A percentile compares a stretch with the other conserved stretches of the same genome.
These are phyloP conservation scores for Zygotorulaspora danielsina DNA, from an alignment of 805 yeast genomes.

Conservation along the genomic window DNA sequence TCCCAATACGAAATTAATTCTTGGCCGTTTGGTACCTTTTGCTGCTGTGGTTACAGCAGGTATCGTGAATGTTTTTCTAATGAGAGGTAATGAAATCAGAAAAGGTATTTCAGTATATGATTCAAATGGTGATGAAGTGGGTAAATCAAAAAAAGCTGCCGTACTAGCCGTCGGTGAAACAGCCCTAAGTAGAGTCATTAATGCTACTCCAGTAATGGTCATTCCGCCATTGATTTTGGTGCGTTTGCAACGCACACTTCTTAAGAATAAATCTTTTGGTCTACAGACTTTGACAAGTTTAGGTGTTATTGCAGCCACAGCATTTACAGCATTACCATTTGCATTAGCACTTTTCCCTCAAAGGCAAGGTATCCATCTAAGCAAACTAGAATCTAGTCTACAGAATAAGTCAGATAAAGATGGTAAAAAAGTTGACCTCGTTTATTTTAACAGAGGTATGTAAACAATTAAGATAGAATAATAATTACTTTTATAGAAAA, in stretches of 20 bases:
- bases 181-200: slow-evolving; percentile 88
- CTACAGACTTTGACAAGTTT: slow-evolving; percentile 70
- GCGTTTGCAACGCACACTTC: slow-evolving; percentile 62
- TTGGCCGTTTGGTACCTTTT: slow-evolving; percentile 90
- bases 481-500: background rate
- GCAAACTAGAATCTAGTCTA: slow-evolving; percentile 61
- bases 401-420: slow-evolving; percentile 53
- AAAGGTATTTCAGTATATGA: slow-evolving; percentile 76
- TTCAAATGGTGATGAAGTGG: slow-evolving; percentile 60
- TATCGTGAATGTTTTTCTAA: slow-evolving; percentile 87
- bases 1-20: slow-evolving; percentile 63
- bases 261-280: slow-evolving; percentile 63
- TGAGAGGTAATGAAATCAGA: slow-evolving; percentile 92
- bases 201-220: slow-evolving; percentile 97
- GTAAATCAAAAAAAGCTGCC: slow-evolving; percentile 83
- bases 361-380: slow-evolving; percentile 57
- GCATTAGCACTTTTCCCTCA: slow-evolving; percentile 97
- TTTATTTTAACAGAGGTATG: slow-evolving; percentile 92
- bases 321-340: slow-evolving; percentile 86
- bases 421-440: slow-evolving; percentile 54
- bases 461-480: slow-evolving; percentile 32
- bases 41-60: slow-evolving; percentile 99
- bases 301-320: slow-evolving; percentile 79
- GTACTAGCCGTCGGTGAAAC: slow-evolving; percentile 93
- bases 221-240: slow-evolving; percentile 85